Base-by-base conservation (phyloP, 352 stramenopile genomes). In the Globisporangium parvum region DNA sequence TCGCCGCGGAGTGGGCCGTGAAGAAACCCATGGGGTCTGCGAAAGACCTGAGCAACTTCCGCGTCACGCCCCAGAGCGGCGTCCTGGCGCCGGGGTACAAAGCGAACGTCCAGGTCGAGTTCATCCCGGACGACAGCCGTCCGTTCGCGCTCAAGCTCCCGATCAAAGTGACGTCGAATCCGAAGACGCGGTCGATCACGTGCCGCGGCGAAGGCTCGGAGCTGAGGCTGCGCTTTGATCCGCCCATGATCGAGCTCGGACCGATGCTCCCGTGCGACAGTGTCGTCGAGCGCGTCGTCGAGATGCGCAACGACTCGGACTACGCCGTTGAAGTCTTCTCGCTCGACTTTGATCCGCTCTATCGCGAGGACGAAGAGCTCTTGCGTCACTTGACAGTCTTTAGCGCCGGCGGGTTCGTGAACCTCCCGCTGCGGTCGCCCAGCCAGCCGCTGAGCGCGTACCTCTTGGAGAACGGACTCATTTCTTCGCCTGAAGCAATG, bases 271-370 rank as follows among this genome's bases (percentile, higher is more conserved):
- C 93, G 33, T 94, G 77, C 31, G 64, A 72, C 1, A 64, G 62
- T 9, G 55, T 69, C 0, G 57, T 69, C 12, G 63, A 90, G 44
- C 62, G 67, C 8, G 24, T 70, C 1, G 77, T 98, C 8, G 80
- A 83, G 18, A 83, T 98, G 47, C 62, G 61, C 1, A 98, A 98
- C 60, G 77, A 95, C 35, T 92, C 84, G 8, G 77, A 96, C 26
- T 94, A 93, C 41, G 54, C 80, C 0, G 70, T 98, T 6, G 93
- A 98, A 61, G 80, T 98, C 9, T 97, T 93, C 52, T 96, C 83
- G 10, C 54, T 97, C 14, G 90, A 97, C 52, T 97, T 96, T 67
- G 90, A 97, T 52, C 33, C 50, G 3, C 49, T 67, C 1, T 97
- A 96, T 65, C 74, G 83, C 6, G 62, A 87, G 53, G 93, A 98